These are phyloP conservation scores for Cyanophora paradoxa DNA, from an alignment of 78 protist species.

Conservation along the genomic window DNA sequence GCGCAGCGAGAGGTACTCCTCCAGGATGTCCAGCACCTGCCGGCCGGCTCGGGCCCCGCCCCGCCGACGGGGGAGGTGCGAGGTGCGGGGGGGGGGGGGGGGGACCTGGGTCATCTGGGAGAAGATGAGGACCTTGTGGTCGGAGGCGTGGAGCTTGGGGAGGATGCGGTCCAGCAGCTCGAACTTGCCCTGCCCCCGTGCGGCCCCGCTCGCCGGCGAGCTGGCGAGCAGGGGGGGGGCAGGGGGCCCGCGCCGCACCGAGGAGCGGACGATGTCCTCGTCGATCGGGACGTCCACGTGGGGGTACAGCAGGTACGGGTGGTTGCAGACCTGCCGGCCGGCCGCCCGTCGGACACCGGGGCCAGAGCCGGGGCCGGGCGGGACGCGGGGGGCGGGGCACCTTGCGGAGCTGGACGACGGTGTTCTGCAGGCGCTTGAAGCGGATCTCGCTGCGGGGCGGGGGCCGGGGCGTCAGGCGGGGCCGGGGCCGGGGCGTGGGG, in stretches of 20 bases:
- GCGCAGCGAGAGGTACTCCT: slow-evolving; percentile 4
- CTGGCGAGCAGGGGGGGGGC: not conserved
- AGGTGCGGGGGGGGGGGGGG: too few relatives aligned
- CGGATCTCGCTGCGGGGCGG: too few relatives aligned
- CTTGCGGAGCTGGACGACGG: slow-evolving; percentile 34
- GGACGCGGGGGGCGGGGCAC: not conserved
- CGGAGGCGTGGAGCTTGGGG: slow-evolving; percentile 27
- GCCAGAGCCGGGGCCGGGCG: not conserved
- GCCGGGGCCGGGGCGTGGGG: too few relatives aligned
- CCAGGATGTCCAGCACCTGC: slow-evolving; percentile 22
- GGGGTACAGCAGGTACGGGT: slow-evolving; percentile 31
- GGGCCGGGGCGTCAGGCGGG: too few relatives aligned
- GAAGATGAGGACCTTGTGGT: slow-evolving; percentile 36
- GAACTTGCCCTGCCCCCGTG: too few relatives aligned
- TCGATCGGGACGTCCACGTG: not conserved
- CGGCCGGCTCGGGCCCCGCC: too few relatives aligned
- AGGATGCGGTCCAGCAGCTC: slow-evolving; percentile 38
- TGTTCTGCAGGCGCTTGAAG: slow-evolving; percentile 24
- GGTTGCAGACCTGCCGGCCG: slow-evolving; percentile 42
- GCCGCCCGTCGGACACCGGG: not conserved
- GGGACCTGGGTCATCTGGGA: slow-evolving; percentile 27
- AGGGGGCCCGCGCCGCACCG: not conserved
- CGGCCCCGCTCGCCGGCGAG: too few relatives aligned
- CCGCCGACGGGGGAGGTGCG: too few relatives aligned
- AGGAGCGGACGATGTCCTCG: not conserved